Percentiles rank a stretch among this genome's conserved stretches.
phyloP scores from a whole-genome alignment of 2,329 filamentous ascomycete species.

The Colletotrichum viniferum region DNA sequence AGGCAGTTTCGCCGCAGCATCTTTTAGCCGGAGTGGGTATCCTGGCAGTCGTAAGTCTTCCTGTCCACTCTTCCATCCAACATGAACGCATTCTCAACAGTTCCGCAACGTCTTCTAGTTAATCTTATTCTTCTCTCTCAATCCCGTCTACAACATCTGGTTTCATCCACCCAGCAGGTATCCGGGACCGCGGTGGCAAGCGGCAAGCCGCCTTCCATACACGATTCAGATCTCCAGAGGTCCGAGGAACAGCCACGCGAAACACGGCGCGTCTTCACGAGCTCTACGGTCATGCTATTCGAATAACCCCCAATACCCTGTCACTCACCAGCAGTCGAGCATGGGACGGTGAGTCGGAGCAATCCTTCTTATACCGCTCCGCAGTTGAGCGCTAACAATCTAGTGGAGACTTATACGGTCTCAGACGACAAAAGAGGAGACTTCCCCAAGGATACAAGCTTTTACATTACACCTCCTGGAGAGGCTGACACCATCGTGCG shows the following conservation, averaged over 20 bases:
- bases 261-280: neutral
- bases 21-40: neutral
- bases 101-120: neutral
- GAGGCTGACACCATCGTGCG: neutral
- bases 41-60: neutral
- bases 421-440: neutral
- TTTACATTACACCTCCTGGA: neutral
- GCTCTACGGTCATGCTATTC: neutral
- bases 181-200: neutral
- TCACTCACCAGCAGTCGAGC: neutral
- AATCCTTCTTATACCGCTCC: neutral
- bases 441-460: neutral
- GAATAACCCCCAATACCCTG: neutral
- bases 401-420: rapidly evolving
- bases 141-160: neutral
- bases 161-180: neutral
- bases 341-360: neutral
- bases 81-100: neutral
- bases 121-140: neutral
- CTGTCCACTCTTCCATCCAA: neutral
- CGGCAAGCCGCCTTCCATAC: neutral
- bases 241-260: neutral
- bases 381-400: neutral
- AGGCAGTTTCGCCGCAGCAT: neutral
- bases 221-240: neutral